These are phyloP conservation scores for Thinopyrum elongatum DNA, from an alignment of 176 grass and related monocot species.

Conservation along the genomic window DNA sequence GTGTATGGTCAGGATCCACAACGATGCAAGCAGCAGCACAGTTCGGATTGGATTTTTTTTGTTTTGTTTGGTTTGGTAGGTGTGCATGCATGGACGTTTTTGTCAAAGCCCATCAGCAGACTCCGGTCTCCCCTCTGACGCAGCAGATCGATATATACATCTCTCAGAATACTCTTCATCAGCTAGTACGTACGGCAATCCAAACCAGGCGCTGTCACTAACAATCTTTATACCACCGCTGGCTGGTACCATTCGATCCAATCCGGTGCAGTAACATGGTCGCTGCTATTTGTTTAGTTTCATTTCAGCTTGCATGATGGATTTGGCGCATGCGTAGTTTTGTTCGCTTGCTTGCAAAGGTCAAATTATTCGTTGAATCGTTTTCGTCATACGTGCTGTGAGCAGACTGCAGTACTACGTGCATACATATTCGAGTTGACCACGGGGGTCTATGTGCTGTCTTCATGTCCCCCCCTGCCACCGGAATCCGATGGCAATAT, in stretches of 20 bases:
- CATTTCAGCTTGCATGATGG: neutral
- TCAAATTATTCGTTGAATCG: slow-evolving; percentile 39
- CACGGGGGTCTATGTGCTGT: no score
- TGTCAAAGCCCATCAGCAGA: slow-evolving; percentile 34
- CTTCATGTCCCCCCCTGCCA: no score
- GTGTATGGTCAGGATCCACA: slow-evolving; percentile 35
- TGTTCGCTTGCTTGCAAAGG: slow-evolving; percentile 7
- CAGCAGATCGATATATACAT: neutral
- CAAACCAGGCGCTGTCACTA: neutral
- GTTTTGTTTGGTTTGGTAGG: neutral
- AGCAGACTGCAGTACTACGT: neutral
- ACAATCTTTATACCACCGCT: neutral
- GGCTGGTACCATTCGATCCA: no score
- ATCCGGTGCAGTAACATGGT: no score
- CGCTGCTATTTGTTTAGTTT: neutral
- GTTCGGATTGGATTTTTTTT: neutral
- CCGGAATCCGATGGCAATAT: no score
- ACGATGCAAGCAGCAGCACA: neutral
- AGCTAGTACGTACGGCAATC: neutral
- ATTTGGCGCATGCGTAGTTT: neutral
- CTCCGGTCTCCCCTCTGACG: slow-evolving; percentile 21
- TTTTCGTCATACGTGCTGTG: neutral
- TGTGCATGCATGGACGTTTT: slow-evolving; percentile 11
- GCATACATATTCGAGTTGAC: no score
- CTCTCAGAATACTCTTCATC: neutral